Evolutionary conservation across 176 grass and related monocot genomes (phyloP).

Genomic region (Triticum turgidum): DNA sequence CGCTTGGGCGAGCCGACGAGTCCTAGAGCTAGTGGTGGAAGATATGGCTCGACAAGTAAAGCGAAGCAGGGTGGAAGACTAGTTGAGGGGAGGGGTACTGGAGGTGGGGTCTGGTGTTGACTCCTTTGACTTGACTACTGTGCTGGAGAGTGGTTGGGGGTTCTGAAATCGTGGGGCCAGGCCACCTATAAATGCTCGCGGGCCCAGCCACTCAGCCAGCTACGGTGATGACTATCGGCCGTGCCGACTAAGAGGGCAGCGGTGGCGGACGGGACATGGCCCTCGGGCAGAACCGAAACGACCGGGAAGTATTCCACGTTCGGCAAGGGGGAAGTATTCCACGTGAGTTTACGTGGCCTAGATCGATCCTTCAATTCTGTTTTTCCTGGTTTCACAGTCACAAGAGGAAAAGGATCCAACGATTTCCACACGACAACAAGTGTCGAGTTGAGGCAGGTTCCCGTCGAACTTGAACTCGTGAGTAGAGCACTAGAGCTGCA

Average conservation of each 20-base stretch:
- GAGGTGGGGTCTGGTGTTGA: background rate
- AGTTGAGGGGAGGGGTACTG: background rate
- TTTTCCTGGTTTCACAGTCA: too few relatives aligned
- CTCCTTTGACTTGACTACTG: background rate
- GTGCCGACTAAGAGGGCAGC: background rate
- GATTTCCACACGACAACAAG: too few relatives aligned
- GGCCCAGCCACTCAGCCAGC: background rate
- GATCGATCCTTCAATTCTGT: too few relatives aligned
- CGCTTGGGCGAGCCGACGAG: background rate
- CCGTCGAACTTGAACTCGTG: background rate
- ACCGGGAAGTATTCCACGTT: too few relatives aligned
- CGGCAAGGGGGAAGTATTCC: too few relatives aligned
- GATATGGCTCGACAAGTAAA: background rate
- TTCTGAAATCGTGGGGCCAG: background rate
- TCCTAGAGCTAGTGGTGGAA: background rate
- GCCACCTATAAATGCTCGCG: background rate
- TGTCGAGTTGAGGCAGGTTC: too few relatives aligned
- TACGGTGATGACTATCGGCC: background rate
- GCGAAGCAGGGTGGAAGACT: background rate
- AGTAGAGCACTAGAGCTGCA: too few relatives aligned
- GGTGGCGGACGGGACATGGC: background rate
- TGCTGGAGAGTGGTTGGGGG: too few relatives aligned
- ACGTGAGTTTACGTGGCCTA: too few relatives aligned
- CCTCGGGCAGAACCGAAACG: too few relatives aligned
- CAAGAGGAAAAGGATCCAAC: too few relatives aligned